Conservation (phyloP, 352 stramenopile genomes). For the Thraustotheca clavata region DNA sequence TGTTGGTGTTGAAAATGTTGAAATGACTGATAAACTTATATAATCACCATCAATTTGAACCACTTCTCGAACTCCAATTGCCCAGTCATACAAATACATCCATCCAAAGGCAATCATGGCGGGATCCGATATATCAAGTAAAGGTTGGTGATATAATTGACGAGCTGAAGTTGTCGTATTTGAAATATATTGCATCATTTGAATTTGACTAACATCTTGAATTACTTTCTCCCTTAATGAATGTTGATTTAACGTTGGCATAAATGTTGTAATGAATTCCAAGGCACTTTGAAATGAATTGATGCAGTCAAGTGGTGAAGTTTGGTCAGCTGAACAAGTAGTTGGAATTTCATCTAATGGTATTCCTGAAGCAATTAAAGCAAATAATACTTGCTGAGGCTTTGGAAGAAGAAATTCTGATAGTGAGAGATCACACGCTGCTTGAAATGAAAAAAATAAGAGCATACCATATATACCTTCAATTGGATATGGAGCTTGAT, state of each 20-base stretch:
- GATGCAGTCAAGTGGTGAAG: not conserved
- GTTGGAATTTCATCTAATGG: not conserved
- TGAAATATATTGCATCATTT: not conserved
- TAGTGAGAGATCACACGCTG: no score
- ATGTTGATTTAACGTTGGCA: not conserved
- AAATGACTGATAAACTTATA: not conserved
- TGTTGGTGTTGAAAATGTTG: not conserved
- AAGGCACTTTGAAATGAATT: not conserved
- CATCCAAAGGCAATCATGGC: not conserved
- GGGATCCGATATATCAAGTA: not conserved
- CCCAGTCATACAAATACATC: not conserved
- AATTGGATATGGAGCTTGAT: not conserved
- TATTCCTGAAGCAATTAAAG: not conserved
- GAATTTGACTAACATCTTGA: not conserved
- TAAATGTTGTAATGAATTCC: not conserved
- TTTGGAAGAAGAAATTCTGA: no score
- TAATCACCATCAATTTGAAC: not conserved
- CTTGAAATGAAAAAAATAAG: no score
- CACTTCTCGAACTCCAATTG: not conserved
- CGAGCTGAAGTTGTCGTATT: not conserved
- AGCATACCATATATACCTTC: no score
- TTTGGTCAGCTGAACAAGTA: not conserved
- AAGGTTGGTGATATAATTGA: not conserved
- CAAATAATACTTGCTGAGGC: no score
- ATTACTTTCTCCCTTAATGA: not conserved